Percentiles rank a stretch among this genome's conserved stretches.
Evolutionary conservation across 2,329 filamentous ascomycete species (phyloP).

Genomic region (Macrophomina pseudophaseolina): DNA sequence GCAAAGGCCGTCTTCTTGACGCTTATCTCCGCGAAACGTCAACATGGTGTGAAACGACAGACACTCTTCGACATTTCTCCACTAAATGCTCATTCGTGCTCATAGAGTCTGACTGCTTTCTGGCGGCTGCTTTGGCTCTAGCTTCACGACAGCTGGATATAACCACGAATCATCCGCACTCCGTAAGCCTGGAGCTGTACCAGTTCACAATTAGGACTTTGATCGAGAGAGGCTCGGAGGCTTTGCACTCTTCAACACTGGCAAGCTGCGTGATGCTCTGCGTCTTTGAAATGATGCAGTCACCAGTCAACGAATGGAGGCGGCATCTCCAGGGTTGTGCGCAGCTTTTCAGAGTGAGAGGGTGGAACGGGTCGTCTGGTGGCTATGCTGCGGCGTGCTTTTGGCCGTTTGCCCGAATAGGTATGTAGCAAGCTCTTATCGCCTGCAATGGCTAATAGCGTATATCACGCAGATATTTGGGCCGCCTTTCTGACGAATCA

Average conservation of each 20-base stretch:
- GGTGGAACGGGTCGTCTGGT: not conserved
- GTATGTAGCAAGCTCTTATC: not conserved
- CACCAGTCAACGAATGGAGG: not conserved
- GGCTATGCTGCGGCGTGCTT: constrained; percentile 1
- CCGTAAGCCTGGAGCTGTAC: constrained; percentile 4
- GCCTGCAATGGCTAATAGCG: not conserved
- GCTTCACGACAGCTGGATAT: constrained; percentile 2
- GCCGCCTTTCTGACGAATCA: constrained; percentile 1
- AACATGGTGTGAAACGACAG: constrained; percentile 13
- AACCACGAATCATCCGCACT: not conserved
- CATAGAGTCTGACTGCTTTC: not conserved
- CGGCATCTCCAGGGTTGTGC: constrained; percentile 13
- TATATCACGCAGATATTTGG: not conserved
- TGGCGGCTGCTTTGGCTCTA: not conserved
- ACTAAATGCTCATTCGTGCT: not conserved
- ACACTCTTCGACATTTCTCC: not conserved
- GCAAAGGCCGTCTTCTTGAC: not conserved
- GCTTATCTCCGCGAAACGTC: not conserved
- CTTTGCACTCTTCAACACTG: not conserved
- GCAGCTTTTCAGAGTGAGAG: not conserved
- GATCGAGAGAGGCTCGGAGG: not conserved
- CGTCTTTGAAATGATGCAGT: constrained; percentile 15
- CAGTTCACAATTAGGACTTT: not conserved
- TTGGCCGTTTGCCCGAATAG: constrained; percentile 17
- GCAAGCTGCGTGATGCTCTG: constrained; percentile 3